Base-by-base conservation (phyloP, 306 rosid genomes). In the Sechiopsis laciniata region DNA sequence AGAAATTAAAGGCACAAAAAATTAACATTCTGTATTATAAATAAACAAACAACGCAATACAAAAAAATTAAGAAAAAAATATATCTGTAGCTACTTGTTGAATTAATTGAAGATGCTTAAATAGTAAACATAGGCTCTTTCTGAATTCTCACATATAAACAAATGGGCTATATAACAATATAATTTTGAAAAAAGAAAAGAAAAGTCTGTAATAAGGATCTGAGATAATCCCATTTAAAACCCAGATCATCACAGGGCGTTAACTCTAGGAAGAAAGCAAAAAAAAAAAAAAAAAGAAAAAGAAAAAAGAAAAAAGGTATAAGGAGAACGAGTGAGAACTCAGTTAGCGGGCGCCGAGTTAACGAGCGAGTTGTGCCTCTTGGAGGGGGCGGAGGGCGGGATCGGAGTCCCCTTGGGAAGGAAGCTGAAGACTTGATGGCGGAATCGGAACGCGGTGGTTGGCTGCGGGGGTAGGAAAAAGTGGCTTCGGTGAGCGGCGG, bases 381-480 rank as follows among this genome's bases (percentile, higher is more conserved):
- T 85, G 22, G 98, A 93, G 12, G 98, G 98, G 7, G 90, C 97
- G 9, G 98, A 93, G 67, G 98, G 93, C 20, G 96, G 90, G 10
- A 88, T 52, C 0, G 81, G 84, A 2, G 22, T 10, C 62, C 96
- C 98, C 86, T 78, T 93, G 73, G 98, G 98, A 60, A 93, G 83
- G 82, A 79, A 90, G 70, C 85, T 81, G 91, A 90, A 93, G 67
- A 84, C 51, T 77, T 83, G 78, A 22, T 78, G 85, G 37, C 20
- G 22, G 56, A 53, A 65, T 35, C 32, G 75, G 75, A 80, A 83
- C 37, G 56, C 74, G 1, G 66, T 73, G 66, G 9, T 50, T 13
- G 8, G 37, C 4, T 32, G 14, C 3, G 19, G 1, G n/a, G 73
- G 55, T 15, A 11, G 2, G 20, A 32, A 62, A 16, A 46, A 13